These are phyloP conservation scores for Naganishia sp. DNA, from an alignment of 1,284 basidiomycete species.

Conservation along the genomic window DNA sequence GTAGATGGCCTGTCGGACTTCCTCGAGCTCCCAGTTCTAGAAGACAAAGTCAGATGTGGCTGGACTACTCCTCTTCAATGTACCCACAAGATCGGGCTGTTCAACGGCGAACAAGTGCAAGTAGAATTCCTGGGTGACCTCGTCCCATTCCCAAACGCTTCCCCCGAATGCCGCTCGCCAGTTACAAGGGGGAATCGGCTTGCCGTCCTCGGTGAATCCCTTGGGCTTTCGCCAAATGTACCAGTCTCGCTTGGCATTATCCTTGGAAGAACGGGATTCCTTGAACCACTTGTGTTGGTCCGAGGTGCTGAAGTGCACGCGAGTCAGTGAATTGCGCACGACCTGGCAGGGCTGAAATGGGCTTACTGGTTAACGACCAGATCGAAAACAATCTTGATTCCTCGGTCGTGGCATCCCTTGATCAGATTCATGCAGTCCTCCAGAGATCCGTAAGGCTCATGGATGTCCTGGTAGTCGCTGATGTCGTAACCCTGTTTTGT, in stretches of 20 bases:
- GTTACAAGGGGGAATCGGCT: slow-evolving; percentile 54
- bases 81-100: slow-evolving; percentile 57
- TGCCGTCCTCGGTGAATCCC: slow-evolving; percentile 39
- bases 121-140: slow-evolving; percentile 55
- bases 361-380: slow-evolving; percentile 58
- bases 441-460: slow-evolving; percentile 54
- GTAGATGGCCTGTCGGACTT: slow-evolving; percentile 48
- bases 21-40: slow-evolving; percentile 50
- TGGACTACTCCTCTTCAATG: neutral
- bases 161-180: slow-evolving; percentile 55
- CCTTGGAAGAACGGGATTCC: slow-evolving; percentile 49
- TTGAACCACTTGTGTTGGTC: slow-evolving; percentile 55
- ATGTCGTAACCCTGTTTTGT: slow-evolving; percentile 44
- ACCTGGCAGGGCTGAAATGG: slow-evolving; percentile 34
- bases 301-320: slow-evolving; percentile 13
- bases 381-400: slow-evolving; percentile 55
- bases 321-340: neutral
- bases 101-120: slow-evolving; percentile 55
- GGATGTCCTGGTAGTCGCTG: slow-evolving; percentile 53
- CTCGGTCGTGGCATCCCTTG: slow-evolving; percentile 47
- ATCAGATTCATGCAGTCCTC: slow-evolving; percentile 54
- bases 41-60: neutral
- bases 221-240: slow-evolving; percentile 53
- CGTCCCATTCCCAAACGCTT: slow-evolving; percentile 56
- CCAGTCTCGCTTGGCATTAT: slow-evolving; percentile 56